Evolutionary conservation across 495 filamentous ascomycete species (phyloP).

Genomic region (Achaetomiella virescens): DNA sequence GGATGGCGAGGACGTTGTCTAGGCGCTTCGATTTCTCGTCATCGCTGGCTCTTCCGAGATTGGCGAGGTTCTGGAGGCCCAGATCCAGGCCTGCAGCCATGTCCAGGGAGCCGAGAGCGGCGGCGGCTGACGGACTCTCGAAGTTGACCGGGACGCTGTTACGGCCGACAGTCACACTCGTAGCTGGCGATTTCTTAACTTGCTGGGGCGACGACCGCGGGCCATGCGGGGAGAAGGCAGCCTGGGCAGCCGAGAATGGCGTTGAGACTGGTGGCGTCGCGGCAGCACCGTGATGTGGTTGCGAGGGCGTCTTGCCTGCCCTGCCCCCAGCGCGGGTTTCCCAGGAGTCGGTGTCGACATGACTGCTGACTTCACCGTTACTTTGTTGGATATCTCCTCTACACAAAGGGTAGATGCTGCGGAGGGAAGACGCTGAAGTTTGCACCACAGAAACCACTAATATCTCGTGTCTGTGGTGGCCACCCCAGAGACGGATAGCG

Average conservation of each 20-base stretch:
- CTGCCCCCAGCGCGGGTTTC: conserved; percentile 41
- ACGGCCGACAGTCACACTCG: conserved; percentile 32
- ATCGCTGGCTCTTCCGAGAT: conserved; percentile 42
- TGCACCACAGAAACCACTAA: no score
- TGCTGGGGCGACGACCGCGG: conserved; percentile 49
- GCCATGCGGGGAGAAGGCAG: conserved; percentile 47
- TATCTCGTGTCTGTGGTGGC: no score
- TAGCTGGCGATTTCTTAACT: conserved; percentile 49
- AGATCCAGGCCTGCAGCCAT: conserved; percentile 36
- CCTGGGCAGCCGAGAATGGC: conserved; percentile 46
- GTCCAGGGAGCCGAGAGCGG: conserved; percentile 42
- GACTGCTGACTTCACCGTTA: not conserved
- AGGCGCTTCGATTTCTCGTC: conserved; percentile 53
- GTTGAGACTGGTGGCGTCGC: conserved; percentile 52
- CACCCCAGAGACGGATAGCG: no score
- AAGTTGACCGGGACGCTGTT: conserved; percentile 40
- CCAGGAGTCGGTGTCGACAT: conserved; percentile 50
- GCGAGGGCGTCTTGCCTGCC: conserved; percentile 43
- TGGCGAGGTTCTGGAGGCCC: conserved; percentile 33
- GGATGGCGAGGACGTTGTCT: conserved; percentile 34
- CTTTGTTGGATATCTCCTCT: no score
- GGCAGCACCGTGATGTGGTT: conserved; percentile 38
- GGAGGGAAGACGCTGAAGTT: no score
- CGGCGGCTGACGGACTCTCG: conserved; percentile 48
- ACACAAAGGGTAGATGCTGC: no score